These are phyloP conservation scores for Russula ochroleuca DNA, from an alignment of 768 basidiomycete species.

Conservation along the genomic window DNA sequence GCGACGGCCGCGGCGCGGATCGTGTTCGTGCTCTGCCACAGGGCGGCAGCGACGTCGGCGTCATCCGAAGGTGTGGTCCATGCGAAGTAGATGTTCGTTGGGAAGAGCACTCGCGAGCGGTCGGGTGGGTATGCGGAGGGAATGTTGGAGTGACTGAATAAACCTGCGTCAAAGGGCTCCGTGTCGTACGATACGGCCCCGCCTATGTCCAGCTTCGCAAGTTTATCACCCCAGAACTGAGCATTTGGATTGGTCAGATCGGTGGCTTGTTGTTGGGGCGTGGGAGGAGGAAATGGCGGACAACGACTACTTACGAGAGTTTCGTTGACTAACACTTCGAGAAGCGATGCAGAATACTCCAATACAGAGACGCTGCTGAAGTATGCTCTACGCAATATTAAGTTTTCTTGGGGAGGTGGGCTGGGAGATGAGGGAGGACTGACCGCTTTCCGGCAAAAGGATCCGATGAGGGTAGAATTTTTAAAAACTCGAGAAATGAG, in stretches of 20 bases:
- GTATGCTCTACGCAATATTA: slow-evolving; percentile 1
- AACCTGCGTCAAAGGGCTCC: slow-evolving; percentile 20
- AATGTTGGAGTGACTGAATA: slow-evolving; percentile 11
- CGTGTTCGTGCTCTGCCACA: slow-evolving; percentile 1
- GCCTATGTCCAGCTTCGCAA: not conserved
- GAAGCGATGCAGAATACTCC: not conserved
- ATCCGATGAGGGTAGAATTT: not conserved
- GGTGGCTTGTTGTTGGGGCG: not conserved
- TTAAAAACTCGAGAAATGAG: slow-evolving; percentile 14
- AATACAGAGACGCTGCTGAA: slow-evolving; percentile 13
- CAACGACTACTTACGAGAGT: slow-evolving; percentile 6
- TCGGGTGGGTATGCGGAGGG: slow-evolving; percentile 27
- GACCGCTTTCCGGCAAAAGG: slow-evolving; percentile 4
- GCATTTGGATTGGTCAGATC: not conserved
- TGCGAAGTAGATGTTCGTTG: slow-evolving; percentile 24
- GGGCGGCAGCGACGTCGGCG: not conserved
- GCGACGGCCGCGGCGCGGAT: slow-evolving; percentile 15
- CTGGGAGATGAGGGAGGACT: not conserved
- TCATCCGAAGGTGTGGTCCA: slow-evolving; percentile 12
- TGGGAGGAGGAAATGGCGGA: not conserved
- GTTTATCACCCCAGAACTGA: slow-evolving; percentile 9
- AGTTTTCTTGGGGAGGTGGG: not conserved
- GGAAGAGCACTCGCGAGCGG: slow-evolving; percentile 24
- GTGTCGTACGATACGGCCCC: slow-evolving; percentile 14
- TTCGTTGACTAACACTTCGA: slow-evolving; percentile 5